Base-by-base conservation (phyloP, 176 grass and related monocot genomes). In the Lolium perenne region DNA sequence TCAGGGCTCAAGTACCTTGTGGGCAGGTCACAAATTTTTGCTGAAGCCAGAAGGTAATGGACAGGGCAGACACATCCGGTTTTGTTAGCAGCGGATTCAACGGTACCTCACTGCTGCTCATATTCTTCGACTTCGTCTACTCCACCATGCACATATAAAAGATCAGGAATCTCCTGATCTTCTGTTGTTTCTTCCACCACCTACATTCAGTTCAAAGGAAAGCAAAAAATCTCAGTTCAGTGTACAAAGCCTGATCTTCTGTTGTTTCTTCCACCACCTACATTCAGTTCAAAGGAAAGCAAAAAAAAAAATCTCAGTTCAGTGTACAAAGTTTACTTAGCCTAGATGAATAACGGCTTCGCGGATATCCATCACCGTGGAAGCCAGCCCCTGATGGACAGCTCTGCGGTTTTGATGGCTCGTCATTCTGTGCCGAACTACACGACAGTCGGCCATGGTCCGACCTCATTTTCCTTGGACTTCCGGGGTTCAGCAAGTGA, bases 11-110 rank as follows among this genome's bases (percentile, higher is more conserved):
- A 77, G 61, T 76, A 20, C n/a, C 71, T 53, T 49, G 41, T 43
- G 43, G 60, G 29, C 29, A 29, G 29, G 62, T 89, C 18, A 75
- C 0, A 69, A 38, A 0, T n/a, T 47, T 43, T 74, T 48, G 11
- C 21, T 56, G 85, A 80, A 83, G 22, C 77, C 46, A 81, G 66
- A 38, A 29, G 47, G 53, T 79, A 46, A 92, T 93, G 93, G 93
- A 95, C 78, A 43, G 93, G 35, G 84, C 88, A 32, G 93, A 95
- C 84, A 93, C 88, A 41, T 89, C 93, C 1, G 91, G 93, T 20
- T 95, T 95, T 85, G 93, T 95, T 80, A 95, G 88, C 20, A 89
- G 93, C 82, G 93, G 93, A 82, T 54, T 60, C 82, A 67, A 48
- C 59, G 22, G 87, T 26, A 79, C 64, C 45, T 85, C 66, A 12